phyloP scores from a whole-genome alignment of 148 eudicot genomes.

The Suaeda aralocaspica region DNA sequence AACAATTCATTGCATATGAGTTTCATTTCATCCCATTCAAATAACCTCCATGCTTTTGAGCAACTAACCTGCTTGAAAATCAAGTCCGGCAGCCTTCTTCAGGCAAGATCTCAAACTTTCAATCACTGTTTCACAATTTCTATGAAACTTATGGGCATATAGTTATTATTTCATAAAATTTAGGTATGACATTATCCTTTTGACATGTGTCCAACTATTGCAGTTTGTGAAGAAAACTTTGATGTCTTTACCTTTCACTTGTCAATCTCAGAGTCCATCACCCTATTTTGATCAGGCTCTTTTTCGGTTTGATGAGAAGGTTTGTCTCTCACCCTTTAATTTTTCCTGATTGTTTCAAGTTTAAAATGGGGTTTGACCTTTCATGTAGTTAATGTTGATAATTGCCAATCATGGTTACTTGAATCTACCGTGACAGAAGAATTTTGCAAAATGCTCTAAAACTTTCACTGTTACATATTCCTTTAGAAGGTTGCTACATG shows the following conservation, averaged over 20 bases:
- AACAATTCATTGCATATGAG: conserved; percentile 62
- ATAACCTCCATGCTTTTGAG: conserved; percentile 79
- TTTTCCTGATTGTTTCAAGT: not conserved
- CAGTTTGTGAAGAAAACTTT: conserved; percentile 97
- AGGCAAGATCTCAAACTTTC: conserved; percentile 46
- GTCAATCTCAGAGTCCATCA: conserved; percentile 95
- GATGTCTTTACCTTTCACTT: conserved; percentile 64
- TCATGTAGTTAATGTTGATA: not conserved
- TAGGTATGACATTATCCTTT: too few species aligned
- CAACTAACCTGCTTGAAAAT: conserved; percentile 63
- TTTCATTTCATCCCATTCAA: conserved; percentile 87
- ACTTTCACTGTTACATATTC: not conserved
- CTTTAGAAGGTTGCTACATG: not conserved
- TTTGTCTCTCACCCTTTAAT: conserved; percentile 25
- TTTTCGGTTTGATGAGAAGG: conserved; percentile 97
- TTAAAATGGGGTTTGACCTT: not conserved
- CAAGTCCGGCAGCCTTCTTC: conserved; percentile 72
- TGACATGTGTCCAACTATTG: conserved; percentile 26
- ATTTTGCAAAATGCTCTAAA: not conserved
- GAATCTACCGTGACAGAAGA: not conserved
- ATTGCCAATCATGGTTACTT: not conserved
- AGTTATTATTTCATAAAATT: not conserved
- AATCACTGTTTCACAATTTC: not conserved
- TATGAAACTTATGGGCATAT: not conserved
- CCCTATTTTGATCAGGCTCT: conserved; percentile 97